Evolutionary conservation across 257 asterid genomes (phyloP).

Genomic region (Salvia splendens): DNA sequence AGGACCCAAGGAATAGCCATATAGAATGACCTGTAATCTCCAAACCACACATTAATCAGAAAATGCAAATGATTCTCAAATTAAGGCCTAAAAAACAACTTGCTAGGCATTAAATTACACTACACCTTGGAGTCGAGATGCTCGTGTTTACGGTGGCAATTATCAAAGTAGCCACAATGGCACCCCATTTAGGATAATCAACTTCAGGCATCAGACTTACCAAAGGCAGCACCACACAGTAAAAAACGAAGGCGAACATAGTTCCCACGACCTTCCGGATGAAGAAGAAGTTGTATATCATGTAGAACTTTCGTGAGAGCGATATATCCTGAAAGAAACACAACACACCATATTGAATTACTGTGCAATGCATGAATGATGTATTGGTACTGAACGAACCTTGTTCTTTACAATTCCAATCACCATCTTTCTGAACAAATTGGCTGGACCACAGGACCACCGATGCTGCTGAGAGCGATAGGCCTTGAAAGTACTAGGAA

Average conservation of each 20-base stretch:
- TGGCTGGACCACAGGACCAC: conserved; percentile 85
- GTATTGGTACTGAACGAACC: conserved; percentile 33
- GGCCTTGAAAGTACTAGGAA: conserved; percentile 73
- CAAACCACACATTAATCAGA: neutral
- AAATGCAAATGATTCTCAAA: neutral
- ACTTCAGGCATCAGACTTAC: conserved; percentile 68
- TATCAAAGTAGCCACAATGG: conserved; percentile 50
- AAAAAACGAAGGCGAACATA: conserved; percentile 61
- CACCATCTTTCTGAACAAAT: conserved; percentile 66
- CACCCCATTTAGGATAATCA: conserved; percentile 70
- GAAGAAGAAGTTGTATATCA: conserved; percentile 76
- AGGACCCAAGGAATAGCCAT: conserved; percentile 73
- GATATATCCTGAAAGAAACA: conserved; percentile 61
- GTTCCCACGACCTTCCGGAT: conserved; percentile 69
- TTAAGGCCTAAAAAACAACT: neutral
- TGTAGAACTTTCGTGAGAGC: conserved; percentile 56
- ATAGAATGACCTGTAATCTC: conserved; percentile 54
- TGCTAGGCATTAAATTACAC: neutral
- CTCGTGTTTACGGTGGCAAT: conserved; percentile 60
- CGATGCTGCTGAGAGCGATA: conserved; percentile 74
- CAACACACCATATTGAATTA: neutral
- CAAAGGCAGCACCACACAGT: conserved; percentile 69
- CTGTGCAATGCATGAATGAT: too few species aligned
- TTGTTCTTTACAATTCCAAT: conserved; percentile 58
- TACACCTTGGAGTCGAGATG: conserved; percentile 70